phyloP scores from a whole-genome alignment of 441 rosid species.

The Jatropha multifida region DNA sequence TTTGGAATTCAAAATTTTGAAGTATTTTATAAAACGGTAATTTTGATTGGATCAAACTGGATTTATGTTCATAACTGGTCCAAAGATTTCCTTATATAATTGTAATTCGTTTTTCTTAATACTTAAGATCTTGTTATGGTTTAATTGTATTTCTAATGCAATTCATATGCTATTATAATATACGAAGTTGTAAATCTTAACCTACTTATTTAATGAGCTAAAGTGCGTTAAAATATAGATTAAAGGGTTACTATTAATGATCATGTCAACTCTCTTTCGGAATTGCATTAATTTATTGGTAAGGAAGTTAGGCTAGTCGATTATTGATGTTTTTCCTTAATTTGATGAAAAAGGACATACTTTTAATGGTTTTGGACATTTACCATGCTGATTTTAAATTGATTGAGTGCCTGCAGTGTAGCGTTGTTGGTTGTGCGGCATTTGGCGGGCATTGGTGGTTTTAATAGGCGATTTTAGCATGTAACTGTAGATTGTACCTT shows the following conservation, averaged over 20 bases:
- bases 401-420: not conserved
- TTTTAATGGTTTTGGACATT: not conserved
- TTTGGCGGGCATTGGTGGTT: not conserved
- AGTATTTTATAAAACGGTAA: not conserved
- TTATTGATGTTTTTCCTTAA: not conserved
- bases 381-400: not conserved
- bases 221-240: not conserved
- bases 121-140: not conserved
- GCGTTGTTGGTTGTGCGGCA: not conserved
- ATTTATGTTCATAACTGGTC: not conserved
- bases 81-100: not conserved
- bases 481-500: not conserved
- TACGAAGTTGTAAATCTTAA: not conserved
- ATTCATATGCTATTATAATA: not conserved
- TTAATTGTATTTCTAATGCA: not conserved
- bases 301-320: not conserved
- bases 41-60: too few species aligned
- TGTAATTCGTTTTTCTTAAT: too few species aligned
- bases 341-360: not conserved
- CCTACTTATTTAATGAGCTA: not conserved
- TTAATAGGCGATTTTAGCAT: not conserved
- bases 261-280: not conserved
- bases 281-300: not conserved
- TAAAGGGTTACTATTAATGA: not conserved
- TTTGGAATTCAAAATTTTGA: not conserved